These are phyloP conservation scores for Epichloe glyceriae DNA, from an alignment of 2,329 filamentous ascomycete species.

Conservation along the genomic window DNA sequence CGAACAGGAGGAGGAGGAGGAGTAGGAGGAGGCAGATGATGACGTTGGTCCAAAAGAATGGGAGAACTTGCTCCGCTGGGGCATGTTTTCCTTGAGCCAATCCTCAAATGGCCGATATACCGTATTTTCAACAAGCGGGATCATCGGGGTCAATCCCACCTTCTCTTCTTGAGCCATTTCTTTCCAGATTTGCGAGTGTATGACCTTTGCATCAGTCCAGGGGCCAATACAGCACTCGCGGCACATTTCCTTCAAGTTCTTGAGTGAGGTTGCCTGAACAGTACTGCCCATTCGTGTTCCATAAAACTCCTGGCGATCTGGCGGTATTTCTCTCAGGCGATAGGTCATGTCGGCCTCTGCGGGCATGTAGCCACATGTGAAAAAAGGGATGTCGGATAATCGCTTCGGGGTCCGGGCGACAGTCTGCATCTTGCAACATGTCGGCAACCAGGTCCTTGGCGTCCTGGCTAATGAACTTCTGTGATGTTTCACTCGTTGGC, in stretches of 20 bases:
- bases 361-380: constrained; percentile 64
- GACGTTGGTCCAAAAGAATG: constrained; percentile 1
- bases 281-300: constrained; percentile 30
- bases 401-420: constrained; percentile 60
- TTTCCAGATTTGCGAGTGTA: constrained; percentile 47
- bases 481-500: constrained; percentile 53
- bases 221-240: constrained; percentile 46
- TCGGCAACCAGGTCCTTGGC: constrained; percentile 66
- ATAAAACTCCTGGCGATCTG: constrained; percentile 46
- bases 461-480: constrained; percentile 60
- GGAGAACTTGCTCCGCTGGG: constrained; percentile 2
- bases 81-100: constrained; percentile 38
- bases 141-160: constrained; percentile 48
- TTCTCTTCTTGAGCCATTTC: constrained; percentile 58
- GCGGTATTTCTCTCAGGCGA: constrained; percentile 43
- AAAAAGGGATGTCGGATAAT: constrained; percentile 77
- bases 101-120: constrained; percentile 54
- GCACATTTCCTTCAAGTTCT: constrained; percentile 45
- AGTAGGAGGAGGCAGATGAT: constrained; percentile 4
- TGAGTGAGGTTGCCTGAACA: constrained; percentile 32
- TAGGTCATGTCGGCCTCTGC: constrained; percentile 42
- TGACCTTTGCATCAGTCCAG: constrained; percentile 32
- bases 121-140: constrained; percentile 47
- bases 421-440: constrained; percentile 63
- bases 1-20: constrained; percentile 8